Conservation (phyloP, 306 rosid genomes). For the Lathyrus oleraceus region DNA sequence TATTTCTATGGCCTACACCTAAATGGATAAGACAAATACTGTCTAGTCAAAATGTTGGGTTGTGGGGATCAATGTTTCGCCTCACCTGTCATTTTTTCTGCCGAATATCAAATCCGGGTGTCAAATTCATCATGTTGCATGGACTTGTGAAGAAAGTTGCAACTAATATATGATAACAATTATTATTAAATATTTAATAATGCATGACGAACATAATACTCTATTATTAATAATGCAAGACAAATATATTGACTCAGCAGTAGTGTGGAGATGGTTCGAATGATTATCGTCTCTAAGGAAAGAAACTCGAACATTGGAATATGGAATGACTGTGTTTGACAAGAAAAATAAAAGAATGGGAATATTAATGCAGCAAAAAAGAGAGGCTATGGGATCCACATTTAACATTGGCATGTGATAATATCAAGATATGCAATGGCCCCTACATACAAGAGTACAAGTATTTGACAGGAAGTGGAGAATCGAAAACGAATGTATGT, state of each 20-base stretch:
- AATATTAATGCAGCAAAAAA: neutral
- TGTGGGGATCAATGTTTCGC: conserved; percentile 4
- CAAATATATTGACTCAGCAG: no score
- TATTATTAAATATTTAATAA: no score
- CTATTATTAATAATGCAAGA: no score
- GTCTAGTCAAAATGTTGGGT: conserved; percentile 9
- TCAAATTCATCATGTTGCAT: conserved; percentile 9
- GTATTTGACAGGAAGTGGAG: no score
- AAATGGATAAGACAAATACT: conserved; percentile 22
- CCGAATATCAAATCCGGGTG: neutral
- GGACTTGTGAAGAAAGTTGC: neutral
- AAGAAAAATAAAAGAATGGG: neutral
- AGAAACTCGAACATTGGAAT: neutral
- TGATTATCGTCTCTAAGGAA: no score
- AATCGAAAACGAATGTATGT: no score
- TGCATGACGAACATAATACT: no score
- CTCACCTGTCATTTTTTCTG: conserved; percentile 2
- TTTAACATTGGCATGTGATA: no score
- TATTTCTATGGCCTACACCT: neutral
- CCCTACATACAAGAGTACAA: no score
- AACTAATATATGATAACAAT: neutral
- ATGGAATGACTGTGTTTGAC: neutral
- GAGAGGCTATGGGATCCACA: neutral
- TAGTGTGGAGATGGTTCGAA: no score
- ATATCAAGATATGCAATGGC: no score